Conservation (phyloP, 257 asterid species). For the Salvia miltiorrhiza region DNA sequence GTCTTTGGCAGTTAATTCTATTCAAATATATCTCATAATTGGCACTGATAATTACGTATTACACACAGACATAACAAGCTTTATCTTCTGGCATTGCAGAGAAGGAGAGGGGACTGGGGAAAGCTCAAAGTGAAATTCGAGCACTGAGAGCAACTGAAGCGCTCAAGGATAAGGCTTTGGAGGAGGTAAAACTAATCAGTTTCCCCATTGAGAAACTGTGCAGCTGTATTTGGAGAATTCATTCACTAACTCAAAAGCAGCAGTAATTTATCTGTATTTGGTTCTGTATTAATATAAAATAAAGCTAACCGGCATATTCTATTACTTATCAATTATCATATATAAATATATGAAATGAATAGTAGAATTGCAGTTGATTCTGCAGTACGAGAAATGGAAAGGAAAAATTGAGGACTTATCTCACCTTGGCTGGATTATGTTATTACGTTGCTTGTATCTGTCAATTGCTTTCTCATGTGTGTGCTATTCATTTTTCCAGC, state of each 20-base stretch:
- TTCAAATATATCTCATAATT: too few species aligned
- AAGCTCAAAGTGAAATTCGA: conserved; percentile 68
- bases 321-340: not conserved
- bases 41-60: not conserved
- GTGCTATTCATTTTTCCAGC: conserved; percentile 32
- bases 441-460: not conserved
- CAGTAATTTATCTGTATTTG: not conserved
- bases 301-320: not conserved
- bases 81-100: conserved; percentile 41
- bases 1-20: too few species aligned
- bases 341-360: too few species aligned
- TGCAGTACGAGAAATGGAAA: too few species aligned
- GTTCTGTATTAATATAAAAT: not conserved
- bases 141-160: conserved; percentile 59
- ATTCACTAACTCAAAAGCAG: not conserved
- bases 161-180: conserved; percentile 72
- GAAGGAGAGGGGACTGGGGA: conserved; percentile 58
- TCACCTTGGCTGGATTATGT: not conserved
- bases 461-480: not conserved
- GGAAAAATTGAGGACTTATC: too few species aligned
- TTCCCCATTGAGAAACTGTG: not conserved
- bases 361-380: too few species aligned
- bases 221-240: not conserved
- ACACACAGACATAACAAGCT: not conserved
- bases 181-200: conserved; percentile 49